Conservation (phyloP, 306 rosid species). For the Trichosanthes truncata region DNA sequence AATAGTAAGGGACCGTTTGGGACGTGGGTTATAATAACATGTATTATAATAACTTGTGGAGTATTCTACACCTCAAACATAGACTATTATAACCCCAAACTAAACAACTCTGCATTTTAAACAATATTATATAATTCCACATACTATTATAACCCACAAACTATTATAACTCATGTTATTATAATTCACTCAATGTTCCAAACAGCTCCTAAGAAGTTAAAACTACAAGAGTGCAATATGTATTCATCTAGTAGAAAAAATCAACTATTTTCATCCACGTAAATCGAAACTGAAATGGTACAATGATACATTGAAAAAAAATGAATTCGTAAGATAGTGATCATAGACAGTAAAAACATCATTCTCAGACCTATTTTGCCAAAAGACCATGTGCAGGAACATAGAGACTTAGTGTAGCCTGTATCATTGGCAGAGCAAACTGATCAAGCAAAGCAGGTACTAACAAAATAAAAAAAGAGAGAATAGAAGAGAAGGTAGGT, state of each 20-base stretch:
- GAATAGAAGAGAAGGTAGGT: neutral
- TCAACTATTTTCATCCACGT: neutral
- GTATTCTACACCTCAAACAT: no score
- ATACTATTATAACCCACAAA: no score
- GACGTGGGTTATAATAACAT: no score
- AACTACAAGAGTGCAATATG: neutral
- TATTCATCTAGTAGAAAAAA: neutral
- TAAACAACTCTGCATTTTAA: no score
- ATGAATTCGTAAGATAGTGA: neutral
- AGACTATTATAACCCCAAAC: no score
- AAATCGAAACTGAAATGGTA: neutral
- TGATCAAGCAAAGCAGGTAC: neutral
- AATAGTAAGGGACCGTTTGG: neutral
- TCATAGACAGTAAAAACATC: neutral
- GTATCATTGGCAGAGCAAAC: neutral
- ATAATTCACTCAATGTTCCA: no score
- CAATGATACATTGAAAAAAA: neutral
- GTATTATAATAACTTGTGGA: no score
- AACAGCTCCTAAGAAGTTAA: neutral
- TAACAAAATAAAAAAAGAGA: neutral
- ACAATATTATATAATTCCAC: no score
- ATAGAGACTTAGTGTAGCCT: neutral
- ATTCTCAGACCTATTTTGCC: neutral
- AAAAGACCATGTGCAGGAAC: neutral
- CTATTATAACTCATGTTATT: no score